Evolutionary conservation across 768 basidiomycete species (phyloP), one percentile per base, ranked within the genome.

Genomic region (Suillus tomentosus): DNA sequence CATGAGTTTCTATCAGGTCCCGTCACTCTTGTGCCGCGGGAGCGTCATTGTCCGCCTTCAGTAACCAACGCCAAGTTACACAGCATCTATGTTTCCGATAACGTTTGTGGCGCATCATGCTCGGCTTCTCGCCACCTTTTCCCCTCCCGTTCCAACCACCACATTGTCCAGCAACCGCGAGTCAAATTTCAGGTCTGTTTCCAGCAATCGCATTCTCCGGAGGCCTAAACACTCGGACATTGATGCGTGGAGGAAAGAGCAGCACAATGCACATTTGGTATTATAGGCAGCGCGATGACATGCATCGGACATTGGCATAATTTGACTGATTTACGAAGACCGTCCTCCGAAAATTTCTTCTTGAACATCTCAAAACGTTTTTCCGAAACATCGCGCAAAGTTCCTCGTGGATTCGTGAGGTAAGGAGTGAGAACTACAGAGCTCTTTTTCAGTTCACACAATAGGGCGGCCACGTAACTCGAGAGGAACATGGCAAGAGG

Each of bases 221-320:
- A 76, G 51, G 37, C 75, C 40, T 75, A 57, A 67, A 45, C 24
- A 50, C 14, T 15, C 6, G 22, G n/a, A 47, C 4, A 47, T 47
- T 10, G 45, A 10, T 5, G 45, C n/a, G n/a, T n/a, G 45, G 4
- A n/a, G 14, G 45, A 47, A 47, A n/a, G 10, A 11, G 11, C 11
- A n/a, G 10, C n/a, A n/a, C n/a, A 47, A 47, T 5, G n/a, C n/a
- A n/a, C n/a, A 47, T n/a, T 47, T n/a, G n/a, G 45, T 5, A 0
- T 3, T n/a, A 47, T 47, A 47, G n/a, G 45, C 45, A 47, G n/a
- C 45, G 19, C 11, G 43, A 7, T 8, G 10, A n/a, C 45, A n/a
- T 47, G 5, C 10, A n/a, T n/a, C 5, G n/a, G 43, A n/a, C 17
- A 10, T 43, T 43, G 8, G 17, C 19, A 19, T 43, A 43, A n/a